Conservation (phyloP, 495 filamentous ascomycete species). For the Aspergillus taichungensis region DNA sequence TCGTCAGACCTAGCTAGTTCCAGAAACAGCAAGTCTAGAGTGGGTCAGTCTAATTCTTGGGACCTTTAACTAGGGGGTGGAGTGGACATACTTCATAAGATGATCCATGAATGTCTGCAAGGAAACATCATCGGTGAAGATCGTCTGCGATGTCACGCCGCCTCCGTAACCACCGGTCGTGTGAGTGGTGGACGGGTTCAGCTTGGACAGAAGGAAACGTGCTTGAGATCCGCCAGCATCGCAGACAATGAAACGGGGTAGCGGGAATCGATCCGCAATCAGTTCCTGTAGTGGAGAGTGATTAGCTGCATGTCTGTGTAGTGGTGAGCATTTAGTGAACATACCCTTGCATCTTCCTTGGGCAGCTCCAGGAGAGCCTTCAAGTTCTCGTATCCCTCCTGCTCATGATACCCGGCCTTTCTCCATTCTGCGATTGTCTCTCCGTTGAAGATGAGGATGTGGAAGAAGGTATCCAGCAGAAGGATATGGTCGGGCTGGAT, state of each 20-base stretch:
- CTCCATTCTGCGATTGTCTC: slow-evolving; percentile 98
- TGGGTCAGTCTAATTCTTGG: slow-evolving; percentile 20
- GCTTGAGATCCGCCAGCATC: slow-evolving; percentile 97
- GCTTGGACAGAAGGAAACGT: slow-evolving; percentile 92
- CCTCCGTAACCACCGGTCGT: slow-evolving; percentile 88
- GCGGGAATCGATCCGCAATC: slow-evolving; percentile 92
- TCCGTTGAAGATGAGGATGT: slow-evolving; percentile 98
- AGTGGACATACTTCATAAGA: slow-evolving; percentile 87
- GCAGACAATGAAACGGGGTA: slow-evolving; percentile 97
- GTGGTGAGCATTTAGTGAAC: slow-evolving; percentile 15
- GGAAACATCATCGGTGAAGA: slow-evolving; percentile 98
- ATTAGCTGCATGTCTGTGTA: background rate
- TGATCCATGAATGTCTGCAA: slow-evolving; percentile 99
- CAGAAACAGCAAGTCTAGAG: slow-evolving; percentile 52
- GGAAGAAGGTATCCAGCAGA: slow-evolving; percentile 97
- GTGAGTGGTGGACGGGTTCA: slow-evolving; percentile 98
- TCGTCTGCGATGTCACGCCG: slow-evolving; percentile 88
- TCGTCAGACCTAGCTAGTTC: slow-evolving; percentile 45
- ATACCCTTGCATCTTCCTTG: slow-evolving; percentile 94
- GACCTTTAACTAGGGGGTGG: background rate
- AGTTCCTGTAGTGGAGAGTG: slow-evolving; percentile 58
- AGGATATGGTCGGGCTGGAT: slow-evolving; percentile 94
- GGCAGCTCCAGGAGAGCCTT: slow-evolving; percentile 78
- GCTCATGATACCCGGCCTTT: slow-evolving; percentile 96
- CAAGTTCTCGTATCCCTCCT: slow-evolving; percentile 98